A percentile compares a stretch with the other conserved stretches of the same genome.
Evolutionary conservation across 257 asterid genomes (phyloP).

Genomic region (Dorcoceras hygrometricum): DNA sequence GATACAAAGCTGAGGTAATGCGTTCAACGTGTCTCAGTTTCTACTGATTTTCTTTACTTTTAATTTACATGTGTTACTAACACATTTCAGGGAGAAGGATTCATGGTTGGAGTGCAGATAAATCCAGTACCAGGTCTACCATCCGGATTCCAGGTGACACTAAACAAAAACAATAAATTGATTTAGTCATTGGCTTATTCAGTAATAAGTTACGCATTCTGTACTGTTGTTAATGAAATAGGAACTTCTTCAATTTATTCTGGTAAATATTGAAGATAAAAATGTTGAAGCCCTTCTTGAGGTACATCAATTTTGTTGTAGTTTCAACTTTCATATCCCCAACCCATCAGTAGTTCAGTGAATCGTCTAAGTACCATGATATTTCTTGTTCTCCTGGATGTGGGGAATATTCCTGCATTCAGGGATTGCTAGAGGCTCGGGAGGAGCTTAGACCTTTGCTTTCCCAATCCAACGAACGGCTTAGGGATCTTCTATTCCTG

Average conservation of each 20-base stretch:
- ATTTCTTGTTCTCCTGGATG: slow-evolving; percentile 16
- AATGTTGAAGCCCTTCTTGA: slow-evolving; percentile 91
- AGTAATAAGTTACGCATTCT: not conserved
- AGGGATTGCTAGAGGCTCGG: slow-evolving; percentile 98
- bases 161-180: not conserved
- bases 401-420: slow-evolving; percentile 25
- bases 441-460: slow-evolving; percentile 92
- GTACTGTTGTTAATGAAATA: slow-evolving; percentile 30
- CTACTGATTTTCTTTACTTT: slow-evolving; percentile 11
- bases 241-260: slow-evolving; percentile 83
- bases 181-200: slow-evolving; percentile 5
- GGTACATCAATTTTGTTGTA: slow-evolving; percentile 46
- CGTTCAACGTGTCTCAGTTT: slow-evolving; percentile 17
- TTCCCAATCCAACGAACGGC: slow-evolving; percentile 67
- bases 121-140: slow-evolving; percentile 98
- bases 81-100: slow-evolving; percentile 84
- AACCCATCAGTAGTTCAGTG: not conserved
- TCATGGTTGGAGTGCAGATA: slow-evolving; percentile 96
- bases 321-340: slow-evolving; percentile 10
- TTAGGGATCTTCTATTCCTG: slow-evolving; percentile 86
- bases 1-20: slow-evolving; percentile 79
- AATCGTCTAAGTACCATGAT: slow-evolving; percentile 6
- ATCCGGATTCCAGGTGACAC: slow-evolving; percentile 72
- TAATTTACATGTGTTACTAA: slow-evolving; percentile 19
- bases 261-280: slow-evolving; percentile 76